Evolutionary conservation across 257 asterid species (phyloP).

Genomic region (Nicotiana knightiana): DNA sequence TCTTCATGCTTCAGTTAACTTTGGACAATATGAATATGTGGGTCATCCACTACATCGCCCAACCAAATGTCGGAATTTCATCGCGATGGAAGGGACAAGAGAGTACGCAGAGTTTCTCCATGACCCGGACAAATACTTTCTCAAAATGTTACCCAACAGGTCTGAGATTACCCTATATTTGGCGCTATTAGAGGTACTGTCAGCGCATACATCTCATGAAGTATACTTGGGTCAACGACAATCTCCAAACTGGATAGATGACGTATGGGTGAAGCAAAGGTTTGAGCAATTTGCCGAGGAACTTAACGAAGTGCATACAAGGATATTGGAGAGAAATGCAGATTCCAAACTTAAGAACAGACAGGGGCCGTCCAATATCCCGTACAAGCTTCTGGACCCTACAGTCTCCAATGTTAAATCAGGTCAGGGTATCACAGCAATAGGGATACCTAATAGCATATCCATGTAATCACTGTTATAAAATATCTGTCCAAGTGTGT

Average conservation of each 20-base stretch:
- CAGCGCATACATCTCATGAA: constrained; percentile 22
- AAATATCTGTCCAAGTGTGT: background rate
- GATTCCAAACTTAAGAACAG: constrained; percentile 41
- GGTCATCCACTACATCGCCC: constrained; percentile 46
- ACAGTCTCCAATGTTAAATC: constrained; percentile 18
- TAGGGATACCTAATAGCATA: constrained; percentile 38
- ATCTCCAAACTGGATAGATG: constrained; percentile 29
- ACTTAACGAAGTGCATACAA: constrained; percentile 32
- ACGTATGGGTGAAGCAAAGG: constrained; percentile 28
- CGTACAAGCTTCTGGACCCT: constrained; percentile 30
- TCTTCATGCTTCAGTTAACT: constrained; percentile 39
- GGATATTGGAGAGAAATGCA: constrained; percentile 30
- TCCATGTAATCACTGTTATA: constrained; percentile 15
- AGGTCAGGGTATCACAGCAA: constrained; percentile 17
- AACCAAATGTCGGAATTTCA: constrained; percentile 24
- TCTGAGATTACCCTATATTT: constrained; percentile 34
- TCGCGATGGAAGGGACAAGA: constrained; percentile 42
- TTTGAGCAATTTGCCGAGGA: constrained; percentile 29
- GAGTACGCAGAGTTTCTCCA: constrained; percentile 45
- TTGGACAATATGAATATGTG: constrained; percentile 36
- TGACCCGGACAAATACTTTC: constrained; percentile 35
- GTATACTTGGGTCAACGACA: constrained; percentile 29
- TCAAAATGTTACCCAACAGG: constrained; percentile 33
- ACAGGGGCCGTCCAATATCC: constrained; percentile 25
- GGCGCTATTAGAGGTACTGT: constrained; percentile 36